A percentile compares a stretch with the other conserved stretches of the same genome.
These are phyloP conservation scores for Acacia confusa DNA, from an alignment of 306 rosid species.

Conservation along the genomic window DNA sequence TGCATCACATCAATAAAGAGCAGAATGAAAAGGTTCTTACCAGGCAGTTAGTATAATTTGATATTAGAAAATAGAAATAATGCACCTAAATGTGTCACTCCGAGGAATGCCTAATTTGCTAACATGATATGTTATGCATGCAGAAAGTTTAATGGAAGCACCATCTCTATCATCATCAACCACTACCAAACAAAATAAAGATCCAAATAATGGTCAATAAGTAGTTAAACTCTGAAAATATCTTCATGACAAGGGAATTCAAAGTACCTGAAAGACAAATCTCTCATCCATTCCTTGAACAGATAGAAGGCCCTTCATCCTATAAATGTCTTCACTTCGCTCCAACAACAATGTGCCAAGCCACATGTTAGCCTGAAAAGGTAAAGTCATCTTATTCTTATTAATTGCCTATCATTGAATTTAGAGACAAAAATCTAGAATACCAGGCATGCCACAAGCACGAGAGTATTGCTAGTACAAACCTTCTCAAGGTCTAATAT, in stretches of 20 bases:
- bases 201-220: background rate
- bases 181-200: background rate
- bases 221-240: background rate
- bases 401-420: conserved; percentile 5
- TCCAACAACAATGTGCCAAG: conserved; percentile 85
- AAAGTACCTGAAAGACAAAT: conserved; percentile 92
- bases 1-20: background rate
- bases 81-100: background rate
- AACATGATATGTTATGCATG: background rate
- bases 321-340: conserved; percentile 85
- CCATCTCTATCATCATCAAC: background rate
- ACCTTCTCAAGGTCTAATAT: conserved; percentile 97
- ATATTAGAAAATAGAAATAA: background rate
- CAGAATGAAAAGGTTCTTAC: background rate
- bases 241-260: background rate
- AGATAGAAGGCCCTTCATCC: conserved; percentile 94
- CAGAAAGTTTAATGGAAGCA: background rate
- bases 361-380: conserved; percentile 86
- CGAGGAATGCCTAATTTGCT: background rate
- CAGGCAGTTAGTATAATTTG: background rate
- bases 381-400: conserved; percentile 2
- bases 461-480: conserved; percentile 21
- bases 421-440: conserved; percentile 11
- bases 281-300: conserved; percentile 92
- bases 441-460: conserved; percentile 14